Evolutionary conservation across 371 early-diverging fungal genomes (phyloP).

Genomic region (Mortierella sp.): DNA sequence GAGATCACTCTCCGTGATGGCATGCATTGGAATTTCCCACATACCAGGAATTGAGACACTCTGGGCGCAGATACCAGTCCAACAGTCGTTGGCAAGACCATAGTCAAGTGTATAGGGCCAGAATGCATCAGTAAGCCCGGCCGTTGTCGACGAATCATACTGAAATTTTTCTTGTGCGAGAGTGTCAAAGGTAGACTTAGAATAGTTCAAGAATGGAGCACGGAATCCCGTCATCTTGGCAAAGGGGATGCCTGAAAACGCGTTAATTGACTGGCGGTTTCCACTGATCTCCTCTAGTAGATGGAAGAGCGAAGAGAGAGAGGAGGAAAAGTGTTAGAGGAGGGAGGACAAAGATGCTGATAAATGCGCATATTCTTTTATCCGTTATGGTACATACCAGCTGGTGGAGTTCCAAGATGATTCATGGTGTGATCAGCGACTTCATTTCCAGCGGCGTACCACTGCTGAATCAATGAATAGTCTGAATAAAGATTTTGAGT

Average conservation of each 20-base stretch:
- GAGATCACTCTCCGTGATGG: constrained; percentile 57
- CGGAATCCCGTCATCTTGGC: constrained; percentile 79
- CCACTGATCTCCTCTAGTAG: constrained; percentile 68
- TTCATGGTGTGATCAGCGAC: constrained; percentile 78
- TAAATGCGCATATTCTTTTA: background rate
- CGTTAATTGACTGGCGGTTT: constrained; percentile 67
- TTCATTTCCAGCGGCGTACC: constrained; percentile 82
- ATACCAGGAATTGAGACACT: constrained; percentile 70
- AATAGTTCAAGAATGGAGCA: constrained; percentile 80
- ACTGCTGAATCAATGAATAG: constrained; percentile 74
- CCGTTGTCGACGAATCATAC: constrained; percentile 77
- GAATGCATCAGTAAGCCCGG: constrained; percentile 63
- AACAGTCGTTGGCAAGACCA: constrained; percentile 80
- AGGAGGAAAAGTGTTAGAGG: constrained; percentile 11
- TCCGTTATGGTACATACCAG: constrained; percentile 32
- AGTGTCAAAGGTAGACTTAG: constrained; percentile 65
- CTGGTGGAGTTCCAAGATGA: constrained; percentile 65
- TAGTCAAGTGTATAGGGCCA: constrained; percentile 86
- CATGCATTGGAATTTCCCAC: constrained; percentile 82
- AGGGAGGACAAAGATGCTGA: constrained; percentile 2
- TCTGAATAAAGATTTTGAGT: constrained; percentile 76
- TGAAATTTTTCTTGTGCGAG: constrained; percentile 70
- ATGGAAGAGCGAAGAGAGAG: background rate
- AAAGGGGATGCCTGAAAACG: constrained; percentile 74
- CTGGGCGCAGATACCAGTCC: constrained; percentile 70